Conservation (phyloP, 2,329 filamentous ascomycete species). For the Fusarium albosuccineum region DNA sequence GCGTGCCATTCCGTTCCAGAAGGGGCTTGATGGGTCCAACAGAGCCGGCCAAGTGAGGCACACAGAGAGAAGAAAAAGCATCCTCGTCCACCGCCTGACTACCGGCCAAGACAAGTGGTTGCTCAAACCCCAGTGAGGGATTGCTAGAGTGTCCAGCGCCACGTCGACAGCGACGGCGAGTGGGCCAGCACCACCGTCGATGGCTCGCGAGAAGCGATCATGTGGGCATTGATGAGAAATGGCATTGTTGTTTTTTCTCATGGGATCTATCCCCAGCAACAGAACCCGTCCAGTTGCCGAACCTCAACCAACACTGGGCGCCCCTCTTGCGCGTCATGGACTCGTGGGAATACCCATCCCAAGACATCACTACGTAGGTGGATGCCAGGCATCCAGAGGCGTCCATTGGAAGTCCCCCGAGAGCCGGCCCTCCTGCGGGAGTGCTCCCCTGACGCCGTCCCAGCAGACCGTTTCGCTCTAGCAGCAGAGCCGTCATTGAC, state of each 20-base stretch:
- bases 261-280: slow-evolving; percentile 4
- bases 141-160: slow-evolving; percentile 24
- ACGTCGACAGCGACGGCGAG: slow-evolving; percentile 37
- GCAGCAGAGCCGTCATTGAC: slow-evolving; percentile 31
- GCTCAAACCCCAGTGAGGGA: slow-evolving; percentile 16
- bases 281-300: not conserved
- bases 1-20: slow-evolving; percentile 21
- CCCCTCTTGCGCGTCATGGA: slow-evolving; percentile 11
- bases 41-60: slow-evolving; percentile 15
- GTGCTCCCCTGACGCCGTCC: slow-evolving; percentile 27
- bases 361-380: slow-evolving; percentile 12
- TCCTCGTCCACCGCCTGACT: slow-evolving; percentile 28
- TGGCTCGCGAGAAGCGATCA: slow-evolving; percentile 15
- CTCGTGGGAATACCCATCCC: not conserved
- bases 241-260: not conserved
- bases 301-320: not conserved
- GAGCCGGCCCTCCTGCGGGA: slow-evolving; percentile 24
- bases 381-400: not conserved
- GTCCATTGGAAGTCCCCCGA: slow-evolving; percentile 19
- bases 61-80: slow-evolving; percentile 9
- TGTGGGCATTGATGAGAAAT: not conserved
- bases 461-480: slow-evolving; percentile 26
- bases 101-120: slow-evolving; percentile 27
- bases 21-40: slow-evolving; percentile 15
- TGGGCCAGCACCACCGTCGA: slow-evolving; percentile 28